Evolutionary conservation across 2,329 filamentous ascomycete genomes (phyloP), one percentile per base, ranked within the genome.

Genomic region (Xylaria arbuscula): DNA sequence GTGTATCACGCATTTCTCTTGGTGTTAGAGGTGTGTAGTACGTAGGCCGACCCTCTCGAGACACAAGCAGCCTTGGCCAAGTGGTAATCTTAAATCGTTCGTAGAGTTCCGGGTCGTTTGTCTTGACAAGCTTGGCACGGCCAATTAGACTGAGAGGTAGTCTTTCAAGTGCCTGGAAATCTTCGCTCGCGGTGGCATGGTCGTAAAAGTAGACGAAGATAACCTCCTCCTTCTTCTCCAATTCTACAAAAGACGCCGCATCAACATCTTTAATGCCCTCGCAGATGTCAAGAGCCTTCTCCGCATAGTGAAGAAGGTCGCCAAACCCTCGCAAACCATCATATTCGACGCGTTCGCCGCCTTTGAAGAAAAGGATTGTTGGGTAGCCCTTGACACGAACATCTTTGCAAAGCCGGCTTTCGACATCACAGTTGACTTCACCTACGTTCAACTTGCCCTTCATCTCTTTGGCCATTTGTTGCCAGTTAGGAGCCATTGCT

Each of bases 141-240:
- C 95, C 96, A 68, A 99, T 93, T 66, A 99, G 86, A 79, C 90
- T 94, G 63, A 98, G 85, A 17, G 93, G 93, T 38, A 99, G 83
- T 47, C 94, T 90, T 71, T 98, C 93, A 51, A 99, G 84, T 24
- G 95, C 94, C 74, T 87, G 85, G 77, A 99, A 97, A 78, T 99
- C 96, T 81, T 99, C 96, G 51, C 86, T 90, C 0, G 94, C 97
- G 1, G 95, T 98, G 13, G 96, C 96, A 74, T 97, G 90, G 78
- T 99, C 96, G 81, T 98, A 99, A 81, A 98, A 97, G 83, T 98
- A 99, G 73, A 97, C 83, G 80, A 99, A 99, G 63, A 98, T 91
- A 70, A 99, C 96, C 69, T 98, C 94, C 75, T 98, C 93, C 71
- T 92, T 95, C 83, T 96, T 88, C 80, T 99, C 95, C 75, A 99